These are phyloP conservation scores for Barbarea vulgaris DNA, from an alignment of 345 rosid species.

Conservation along the genomic window DNA sequence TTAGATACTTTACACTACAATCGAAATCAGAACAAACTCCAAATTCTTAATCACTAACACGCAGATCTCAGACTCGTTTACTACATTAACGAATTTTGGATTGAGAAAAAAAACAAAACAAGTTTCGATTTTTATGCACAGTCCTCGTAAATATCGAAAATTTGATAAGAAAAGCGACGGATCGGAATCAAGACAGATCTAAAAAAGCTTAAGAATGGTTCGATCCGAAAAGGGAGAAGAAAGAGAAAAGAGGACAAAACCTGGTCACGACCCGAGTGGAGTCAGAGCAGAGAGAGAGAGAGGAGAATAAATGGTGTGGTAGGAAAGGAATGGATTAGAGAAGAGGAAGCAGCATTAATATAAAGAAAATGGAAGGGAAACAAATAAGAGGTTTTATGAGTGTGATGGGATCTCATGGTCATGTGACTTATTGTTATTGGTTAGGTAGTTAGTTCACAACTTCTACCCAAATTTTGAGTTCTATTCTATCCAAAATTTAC, in stretches of 20 bases:
- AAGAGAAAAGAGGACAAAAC: constrained; percentile 1
- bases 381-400: no score
- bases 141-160: constrained; percentile 45
- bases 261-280: constrained; percentile 22
- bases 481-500: not conserved
- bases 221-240: not conserved
- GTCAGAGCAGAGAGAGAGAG: not conserved
- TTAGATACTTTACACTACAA: not conserved
- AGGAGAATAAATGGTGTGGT: constrained; percentile 8
- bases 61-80: not conserved
- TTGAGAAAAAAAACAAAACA: not conserved
- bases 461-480: constrained; percentile 25
- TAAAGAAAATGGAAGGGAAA: constrained; percentile 40
- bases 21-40: not conserved
- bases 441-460: constrained; percentile 50
- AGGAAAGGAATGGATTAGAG: not conserved
- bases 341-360: constrained; percentile 19
- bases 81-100: constrained; percentile 23
- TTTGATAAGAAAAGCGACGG: not conserved
- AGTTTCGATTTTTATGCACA: constrained; percentile 1
- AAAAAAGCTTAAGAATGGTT: not conserved
- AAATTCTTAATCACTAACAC: not conserved
- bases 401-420: constrained; percentile 5
- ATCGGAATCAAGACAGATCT: constrained; percentile 35
- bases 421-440: constrained; percentile 37